A percentile compares a stretch with the other conserved stretches of the same genome.
Evolutionary conservation across 306 rosid genomes (phyloP).

Genomic region (Cyamopsis tetragonoloba): DNA sequence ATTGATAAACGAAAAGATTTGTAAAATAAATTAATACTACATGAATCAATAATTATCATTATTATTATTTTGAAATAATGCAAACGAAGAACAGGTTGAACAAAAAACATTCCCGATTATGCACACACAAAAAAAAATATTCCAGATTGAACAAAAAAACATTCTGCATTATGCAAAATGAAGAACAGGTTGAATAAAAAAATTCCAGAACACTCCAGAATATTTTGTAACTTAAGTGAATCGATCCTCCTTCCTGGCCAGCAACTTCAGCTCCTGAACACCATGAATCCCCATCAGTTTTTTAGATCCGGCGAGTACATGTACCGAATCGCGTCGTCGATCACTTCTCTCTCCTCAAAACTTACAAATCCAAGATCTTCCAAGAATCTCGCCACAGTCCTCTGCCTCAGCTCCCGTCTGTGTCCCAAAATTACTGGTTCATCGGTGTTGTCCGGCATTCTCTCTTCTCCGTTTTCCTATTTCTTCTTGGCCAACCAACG

Average conservation of each 20-base stretch:
- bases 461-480: too few relatives aligned
- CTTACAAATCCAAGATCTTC: slow-evolving; percentile 72
- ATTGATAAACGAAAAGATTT: too few relatives aligned
- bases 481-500: too few relatives aligned
- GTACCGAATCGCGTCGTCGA: slow-evolving; percentile 66
- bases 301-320: slow-evolving; percentile 92
- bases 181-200: slow-evolving; percentile 54
- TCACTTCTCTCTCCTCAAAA: slow-evolving; percentile 47
- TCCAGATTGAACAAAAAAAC: too few relatives aligned
- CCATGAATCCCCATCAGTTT: slow-evolving; percentile 88
- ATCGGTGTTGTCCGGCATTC: too few relatives aligned
- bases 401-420: slow-evolving; percentile 68
- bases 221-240: too few relatives aligned
- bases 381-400: slow-evolving; percentile 72
- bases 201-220: too few relatives aligned
- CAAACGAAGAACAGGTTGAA: neutral
- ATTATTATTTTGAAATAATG: neutral
- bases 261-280: slow-evolving; percentile 88
- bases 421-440: too few relatives aligned
- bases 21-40: too few relatives aligned
- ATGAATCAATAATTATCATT: too few relatives aligned
- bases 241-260: slow-evolving; percentile 87
- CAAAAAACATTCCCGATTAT: neutral
- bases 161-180: too few relatives aligned
- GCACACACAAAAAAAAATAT: too few relatives aligned